Evolutionary conservation across 352 stramenopile species (phyloP).

Genomic region (Phytophthora hibernalis): DNA sequence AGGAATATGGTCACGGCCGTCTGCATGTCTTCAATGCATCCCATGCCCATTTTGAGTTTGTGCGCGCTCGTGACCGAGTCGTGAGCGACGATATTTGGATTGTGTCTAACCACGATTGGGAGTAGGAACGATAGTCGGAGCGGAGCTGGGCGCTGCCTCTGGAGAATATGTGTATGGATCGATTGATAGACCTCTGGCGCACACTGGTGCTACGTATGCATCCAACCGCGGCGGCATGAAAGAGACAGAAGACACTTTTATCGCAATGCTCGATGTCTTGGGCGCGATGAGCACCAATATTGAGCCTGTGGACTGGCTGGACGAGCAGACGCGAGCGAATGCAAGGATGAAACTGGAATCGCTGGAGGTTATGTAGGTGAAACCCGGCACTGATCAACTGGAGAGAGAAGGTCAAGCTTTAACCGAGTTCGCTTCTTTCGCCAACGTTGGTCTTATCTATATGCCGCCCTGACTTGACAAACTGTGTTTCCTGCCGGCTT

Average conservation of each 20-base stretch:
- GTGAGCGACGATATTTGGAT: slow-evolving; percentile 45
- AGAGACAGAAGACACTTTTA: slow-evolving; percentile 62
- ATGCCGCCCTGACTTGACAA: slow-evolving; percentile 47
- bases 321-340: slow-evolving; percentile 70
- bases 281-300: slow-evolving; percentile 80
- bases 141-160: slow-evolving; percentile 41
- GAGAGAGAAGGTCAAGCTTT: slow-evolving; percentile 47
- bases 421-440: slow-evolving; percentile 41
- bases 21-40: slow-evolving; percentile 58
- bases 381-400: slow-evolving; percentile 45
- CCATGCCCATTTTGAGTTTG: slow-evolving; percentile 56
- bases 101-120: slow-evolving; percentile 48
- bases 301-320: slow-evolving; percentile 91
- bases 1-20: slow-evolving; percentile 53
- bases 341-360: slow-evolving; percentile 84
- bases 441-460: slow-evolving; percentile 54
- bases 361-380: slow-evolving; percentile 30
- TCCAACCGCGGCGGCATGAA: slow-evolving; percentile 75
- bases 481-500: slow-evolving; percentile 96
- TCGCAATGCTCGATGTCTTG: slow-evolving; percentile 87
- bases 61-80: slow-evolving; percentile 31
- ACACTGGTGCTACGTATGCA: slow-evolving; percentile 84
- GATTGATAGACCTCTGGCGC: slow-evolving; percentile 39
- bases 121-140: neutral
- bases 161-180: slow-evolving; percentile 52